A percentile compares a stretch with the other conserved stretches of the same genome.
These are phyloP conservation scores for Ceratobasidium sp. DNA, from an alignment of 1,284 basidiomycete genomes.

Conservation along the genomic window DNA sequence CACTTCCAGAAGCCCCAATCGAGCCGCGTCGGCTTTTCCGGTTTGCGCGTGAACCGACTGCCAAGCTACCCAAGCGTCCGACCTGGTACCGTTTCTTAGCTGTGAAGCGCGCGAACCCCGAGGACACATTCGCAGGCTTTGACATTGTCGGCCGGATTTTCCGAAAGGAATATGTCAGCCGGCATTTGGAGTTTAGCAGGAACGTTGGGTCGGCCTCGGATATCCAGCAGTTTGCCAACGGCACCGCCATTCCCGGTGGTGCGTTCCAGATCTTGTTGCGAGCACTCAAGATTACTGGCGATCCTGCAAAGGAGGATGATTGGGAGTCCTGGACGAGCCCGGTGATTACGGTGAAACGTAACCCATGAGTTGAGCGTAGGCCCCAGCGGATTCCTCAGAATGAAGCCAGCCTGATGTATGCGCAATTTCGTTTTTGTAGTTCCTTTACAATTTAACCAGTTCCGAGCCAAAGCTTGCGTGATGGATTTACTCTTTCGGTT, in stretches of 20 bases:
- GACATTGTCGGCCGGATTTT: background rate
- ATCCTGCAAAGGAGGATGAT: conserved; percentile 44
- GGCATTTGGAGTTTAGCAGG: background rate
- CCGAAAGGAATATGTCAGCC: conserved; percentile 15
- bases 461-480: too few relatives aligned
- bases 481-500: too few relatives aligned
- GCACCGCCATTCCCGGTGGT: conserved; percentile 47
- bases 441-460: too few relatives aligned
- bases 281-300: conserved; percentile 47
- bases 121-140: conserved; percentile 11
- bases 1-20: background rate
- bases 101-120: background rate
- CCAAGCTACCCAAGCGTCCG: conserved; percentile 9
- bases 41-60: background rate
- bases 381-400: too few relatives aligned
- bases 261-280: conserved; percentile 45
- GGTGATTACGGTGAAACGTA: conserved; percentile 19
- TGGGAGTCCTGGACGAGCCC: conserved; percentile 48
- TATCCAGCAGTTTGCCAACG: conserved; percentile 43
- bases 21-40: too few relatives aligned
- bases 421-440: too few relatives aligned
- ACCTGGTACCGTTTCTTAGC: conserved; percentile 3
- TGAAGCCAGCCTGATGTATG: too few relatives aligned
- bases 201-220: conserved; percentile 20
- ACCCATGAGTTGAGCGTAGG: too few relatives aligned